Base-by-base conservation (phyloP, 179 eudicot genomes). In the Silene vulgaris region DNA sequence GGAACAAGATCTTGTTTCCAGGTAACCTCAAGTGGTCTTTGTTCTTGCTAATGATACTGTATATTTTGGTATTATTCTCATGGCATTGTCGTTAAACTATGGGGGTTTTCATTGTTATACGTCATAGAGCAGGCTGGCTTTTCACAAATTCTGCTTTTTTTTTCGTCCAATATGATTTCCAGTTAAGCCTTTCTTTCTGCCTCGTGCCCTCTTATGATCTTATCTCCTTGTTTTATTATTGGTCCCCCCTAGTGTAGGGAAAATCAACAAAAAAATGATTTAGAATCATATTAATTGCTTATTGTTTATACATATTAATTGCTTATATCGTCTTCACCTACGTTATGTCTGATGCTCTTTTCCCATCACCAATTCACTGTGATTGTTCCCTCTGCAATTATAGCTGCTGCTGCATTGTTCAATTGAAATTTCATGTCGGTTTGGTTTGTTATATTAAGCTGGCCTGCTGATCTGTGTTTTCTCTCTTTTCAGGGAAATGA, bases 401-500 rank as follows among this genome's bases (percentile, higher is more conserved):
- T 28, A 76, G n/a, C 57, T 52, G 14, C 54, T 68, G n/a, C 57
- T 52, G 14, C 54, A 23, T 52, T 4, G 65, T 52, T 32, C 12
- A 26, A 16, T 50, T 48, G 35, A 35, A 7, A n/a, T 45, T 16
- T 73, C 26, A 62, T 28, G 12, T 50, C 74, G 16, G 6, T 50
- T 32, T 12, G 14, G 19, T 1, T 54, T n/a, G 1, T 21, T 43
- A 65, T 52, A 37, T 37, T 75, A 63, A 20, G 63, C 77, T 76
- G 12, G 74, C 45, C 23, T 68, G 52, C 70, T 73, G 52, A 32
- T 48, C 6, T 72, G 28, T 63, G 75, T 37, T 28, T 54, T 32
- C 4, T 3, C 17, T 56, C 63, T 30, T 63, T n/a, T 8, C 87
- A 94, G 97, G 87, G 97, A 94, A 83, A 90, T 80, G 83, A 89